Conservation (phyloP, 352 stramenopile species). For the Detonula confervacea region DNA sequence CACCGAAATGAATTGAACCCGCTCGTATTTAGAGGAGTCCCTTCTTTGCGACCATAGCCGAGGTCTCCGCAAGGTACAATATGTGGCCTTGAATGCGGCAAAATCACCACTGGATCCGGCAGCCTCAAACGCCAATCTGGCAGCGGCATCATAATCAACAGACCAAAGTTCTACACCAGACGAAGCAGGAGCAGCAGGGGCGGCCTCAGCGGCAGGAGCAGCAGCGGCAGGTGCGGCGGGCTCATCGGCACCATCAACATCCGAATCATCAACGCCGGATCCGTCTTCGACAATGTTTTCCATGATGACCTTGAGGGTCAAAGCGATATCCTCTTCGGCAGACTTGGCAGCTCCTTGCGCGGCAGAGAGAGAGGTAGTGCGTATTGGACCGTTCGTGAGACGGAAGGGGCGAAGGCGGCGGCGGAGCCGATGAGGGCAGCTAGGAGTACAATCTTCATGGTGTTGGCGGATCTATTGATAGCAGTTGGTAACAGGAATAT, state of each 20-base stretch:
- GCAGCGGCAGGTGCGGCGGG: conserved; percentile 9
- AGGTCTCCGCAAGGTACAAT: conserved; percentile 57
- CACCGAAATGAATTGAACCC: not conserved
- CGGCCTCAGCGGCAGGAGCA: conserved; percentile 16
- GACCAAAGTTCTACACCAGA: conserved; percentile 48
- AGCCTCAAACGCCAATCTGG: conserved; percentile 55
- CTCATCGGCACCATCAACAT: conserved; percentile 25
- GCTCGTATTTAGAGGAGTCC: conserved; percentile 33
- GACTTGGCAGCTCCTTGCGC: conserved; percentile 32
- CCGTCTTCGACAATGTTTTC: conserved; percentile 28
- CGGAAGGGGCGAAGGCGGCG: conserved; percentile 41
- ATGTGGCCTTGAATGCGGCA: conserved; percentile 43
- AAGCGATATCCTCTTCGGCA: conserved; percentile 48
- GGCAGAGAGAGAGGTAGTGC: conserved; percentile 8
- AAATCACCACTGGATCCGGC: conserved; percentile 55
- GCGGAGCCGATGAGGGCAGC: conserved; percentile 26
- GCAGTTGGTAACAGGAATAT: no score
- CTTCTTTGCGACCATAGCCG: conserved; percentile 44
- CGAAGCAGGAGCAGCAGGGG: conserved; percentile 7
- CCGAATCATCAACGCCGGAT: conserved; percentile 45
- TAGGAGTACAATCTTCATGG: conserved; percentile 51
- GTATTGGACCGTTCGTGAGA: conserved; percentile 2
- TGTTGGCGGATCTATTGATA: no score
- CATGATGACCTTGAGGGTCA: conserved; percentile 57
- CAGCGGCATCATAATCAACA: conserved; percentile 56